phyloP scores from a whole-genome alignment of 176 grass and related monocot genomes.

The Melocanna baccifera region DNA sequence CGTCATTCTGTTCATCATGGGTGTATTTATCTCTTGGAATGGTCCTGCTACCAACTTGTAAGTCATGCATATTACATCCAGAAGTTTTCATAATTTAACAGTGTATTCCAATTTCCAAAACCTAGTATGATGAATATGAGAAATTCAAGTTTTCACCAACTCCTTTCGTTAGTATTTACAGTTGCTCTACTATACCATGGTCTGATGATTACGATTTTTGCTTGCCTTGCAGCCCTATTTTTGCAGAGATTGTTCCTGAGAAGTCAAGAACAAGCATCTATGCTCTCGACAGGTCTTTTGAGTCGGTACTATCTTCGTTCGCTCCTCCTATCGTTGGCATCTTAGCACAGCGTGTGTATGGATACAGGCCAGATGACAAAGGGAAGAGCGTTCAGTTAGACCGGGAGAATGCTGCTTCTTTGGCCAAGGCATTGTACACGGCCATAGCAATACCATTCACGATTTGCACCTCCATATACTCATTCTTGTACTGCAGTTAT shows the following conservation, averaged over 20 bases:
- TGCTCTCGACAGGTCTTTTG: slow-evolving; percentile 72
- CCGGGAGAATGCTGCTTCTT: slow-evolving; percentile 62
- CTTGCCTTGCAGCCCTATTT: slow-evolving; percentile 68
- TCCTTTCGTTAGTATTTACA: background rate
- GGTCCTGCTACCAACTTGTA: slow-evolving; percentile 70
- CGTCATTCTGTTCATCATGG: slow-evolving; percentile 52
- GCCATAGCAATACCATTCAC: slow-evolving; percentile 63
- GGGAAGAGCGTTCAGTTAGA: slow-evolving; percentile 33
- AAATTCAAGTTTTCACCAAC: background rate
- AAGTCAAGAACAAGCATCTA: slow-evolving; percentile 88
- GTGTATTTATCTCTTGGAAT: slow-evolving; percentile 69
- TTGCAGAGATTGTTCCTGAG: slow-evolving; percentile 89
- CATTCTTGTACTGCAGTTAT: slow-evolving; percentile 78
- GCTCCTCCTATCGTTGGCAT: slow-evolving; percentile 73
- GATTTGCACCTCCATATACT: slow-evolving; percentile 72
- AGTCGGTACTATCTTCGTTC: slow-evolving; percentile 77
- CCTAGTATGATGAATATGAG: background rate
- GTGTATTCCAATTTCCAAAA: background rate
- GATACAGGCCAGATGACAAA: slow-evolving; percentile 55
- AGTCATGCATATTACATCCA: background rate
- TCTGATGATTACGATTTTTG: background rate
- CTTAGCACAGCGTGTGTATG: slow-evolving; percentile 63
- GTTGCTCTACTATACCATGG: background rate
- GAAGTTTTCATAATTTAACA: background rate
- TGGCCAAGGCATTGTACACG: slow-evolving; percentile 87